A percentile compares a stretch with the other conserved stretches of the same genome.
Conservation (phyloP, 768 basidiomycete species). For the Suillus ampliporus region DNA sequence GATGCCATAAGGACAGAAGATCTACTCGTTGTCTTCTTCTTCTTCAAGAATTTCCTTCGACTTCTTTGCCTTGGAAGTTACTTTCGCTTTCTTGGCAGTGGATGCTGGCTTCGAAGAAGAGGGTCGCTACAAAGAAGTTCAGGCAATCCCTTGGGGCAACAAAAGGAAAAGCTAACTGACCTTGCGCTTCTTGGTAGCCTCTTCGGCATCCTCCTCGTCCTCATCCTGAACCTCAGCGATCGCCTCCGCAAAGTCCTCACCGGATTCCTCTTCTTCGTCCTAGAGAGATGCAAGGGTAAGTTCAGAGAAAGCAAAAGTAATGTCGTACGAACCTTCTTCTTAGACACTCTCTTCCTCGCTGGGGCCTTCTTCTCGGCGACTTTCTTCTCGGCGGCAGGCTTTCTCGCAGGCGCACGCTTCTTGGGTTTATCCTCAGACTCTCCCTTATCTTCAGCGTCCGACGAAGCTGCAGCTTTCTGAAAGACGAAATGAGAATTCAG, state of each 20-base stretch:
- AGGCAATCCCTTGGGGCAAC: conserved; percentile 12
- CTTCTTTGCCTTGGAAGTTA: conserved; percentile 41
- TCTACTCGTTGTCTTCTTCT: conserved; percentile 42
- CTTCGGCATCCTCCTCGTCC: conserved; percentile 49
- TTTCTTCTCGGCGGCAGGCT: conserved; percentile 52
- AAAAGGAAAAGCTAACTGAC: conserved; percentile 38
- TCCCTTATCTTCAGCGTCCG: conserved; percentile 36
- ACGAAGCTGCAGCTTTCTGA: conserved; percentile 33
- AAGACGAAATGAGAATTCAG: conserved; percentile 16
- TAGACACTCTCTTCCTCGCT: conserved; percentile 13
- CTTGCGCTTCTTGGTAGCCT: conserved; percentile 71
- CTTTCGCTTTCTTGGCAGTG: conserved; percentile 44
- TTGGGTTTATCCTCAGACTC: conserved; percentile 57
- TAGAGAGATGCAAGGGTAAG: conserved; percentile 8
- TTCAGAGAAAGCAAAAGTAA: not conserved
- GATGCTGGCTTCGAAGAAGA: conserved; percentile 51
- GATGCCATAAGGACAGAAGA: conserved; percentile 4
- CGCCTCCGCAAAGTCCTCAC: conserved; percentile 53
- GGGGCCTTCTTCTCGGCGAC: conserved; percentile 51
- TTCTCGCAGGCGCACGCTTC: conserved; percentile 50
- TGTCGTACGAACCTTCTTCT: conserved; percentile 13
- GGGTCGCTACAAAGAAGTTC: conserved; percentile 41
- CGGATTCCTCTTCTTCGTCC: conserved; percentile 46
- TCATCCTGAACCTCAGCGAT: conserved; percentile 52
- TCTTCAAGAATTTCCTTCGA: conserved; percentile 55